These are phyloP conservation scores for Fusarium oligoseptatum DNA, from an alignment of 2,329 filamentous ascomycete species.

Conservation along the genomic window DNA sequence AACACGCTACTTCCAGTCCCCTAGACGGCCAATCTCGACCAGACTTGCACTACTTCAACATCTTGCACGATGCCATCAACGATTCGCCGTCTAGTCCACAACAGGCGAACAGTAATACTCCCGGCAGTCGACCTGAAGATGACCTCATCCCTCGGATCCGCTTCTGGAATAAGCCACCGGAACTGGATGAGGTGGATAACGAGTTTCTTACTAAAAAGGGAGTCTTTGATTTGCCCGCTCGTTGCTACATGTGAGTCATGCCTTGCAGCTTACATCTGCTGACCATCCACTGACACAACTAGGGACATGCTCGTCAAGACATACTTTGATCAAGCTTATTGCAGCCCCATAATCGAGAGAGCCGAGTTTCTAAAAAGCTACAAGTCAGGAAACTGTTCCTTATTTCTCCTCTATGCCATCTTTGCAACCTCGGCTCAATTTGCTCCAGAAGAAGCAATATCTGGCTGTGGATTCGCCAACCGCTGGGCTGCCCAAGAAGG, in stretches of 20 bases:
- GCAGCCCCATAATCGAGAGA: slow-evolving; percentile 18
- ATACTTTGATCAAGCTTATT: slow-evolving; percentile 34
- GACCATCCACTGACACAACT: not conserved
- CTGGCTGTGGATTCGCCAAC: slow-evolving; percentile 22
- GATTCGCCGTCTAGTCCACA: accelerated
- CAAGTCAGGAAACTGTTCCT: slow-evolving; percentile 9
- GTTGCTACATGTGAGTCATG: slow-evolving; percentile 7
- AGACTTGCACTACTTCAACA: slow-evolving; percentile 32
- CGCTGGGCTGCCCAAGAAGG: slow-evolving; percentile 20
- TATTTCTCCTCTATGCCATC: slow-evolving; percentile 28
- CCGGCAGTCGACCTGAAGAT: not conserved
- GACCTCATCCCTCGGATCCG: slow-evolving; percentile 9
- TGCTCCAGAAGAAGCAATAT: slow-evolving; percentile 10
- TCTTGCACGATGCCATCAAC: slow-evolving; percentile 25
- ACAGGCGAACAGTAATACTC: not conserved
- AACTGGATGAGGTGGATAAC: slow-evolving; percentile 21
- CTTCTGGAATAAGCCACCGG: slow-evolving; percentile 12
- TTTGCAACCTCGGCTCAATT: slow-evolving; percentile 1
- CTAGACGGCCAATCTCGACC: not conserved
- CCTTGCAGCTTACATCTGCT: not conserved
- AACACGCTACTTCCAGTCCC: not conserved
- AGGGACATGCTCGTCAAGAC: slow-evolving; percentile 26
- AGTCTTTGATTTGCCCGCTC: slow-evolving; percentile 31
- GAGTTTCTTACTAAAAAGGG: slow-evolving; percentile 36
- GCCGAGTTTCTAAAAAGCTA: slow-evolving; percentile 24